Conservation (phyloP, 371 early-diverging fungal genomes). For the Mortierella sp. region DNA sequence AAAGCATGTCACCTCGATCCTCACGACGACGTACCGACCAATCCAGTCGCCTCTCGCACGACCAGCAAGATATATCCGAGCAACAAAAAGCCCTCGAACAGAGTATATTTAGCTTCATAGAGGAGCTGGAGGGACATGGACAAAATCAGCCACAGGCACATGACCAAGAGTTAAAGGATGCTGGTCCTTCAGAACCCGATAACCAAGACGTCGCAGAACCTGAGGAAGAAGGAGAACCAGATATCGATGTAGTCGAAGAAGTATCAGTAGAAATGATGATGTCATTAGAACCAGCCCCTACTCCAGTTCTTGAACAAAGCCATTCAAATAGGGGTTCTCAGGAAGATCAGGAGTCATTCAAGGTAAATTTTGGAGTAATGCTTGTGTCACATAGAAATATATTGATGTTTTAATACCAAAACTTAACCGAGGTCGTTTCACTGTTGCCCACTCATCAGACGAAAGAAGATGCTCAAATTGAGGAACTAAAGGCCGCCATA, state of each 20-base stretch:
- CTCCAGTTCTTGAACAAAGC: not conserved
- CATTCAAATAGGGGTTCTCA: not conserved
- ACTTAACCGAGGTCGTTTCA: not conserved
- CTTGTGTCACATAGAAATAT: not conserved
- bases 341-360: slow-evolving; percentile 12
- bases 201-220: not conserved
- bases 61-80: not conserved
- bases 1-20: not conserved
- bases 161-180: not conserved
- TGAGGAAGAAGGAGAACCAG: not conserved
- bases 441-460: slow-evolving; percentile 14
- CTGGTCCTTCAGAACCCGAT: not conserved
- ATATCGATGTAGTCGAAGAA: not conserved
- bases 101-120: not conserved
- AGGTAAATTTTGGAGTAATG: slow-evolving; percentile 6
- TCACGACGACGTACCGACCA: not conserved
- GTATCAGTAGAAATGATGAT: not conserved
- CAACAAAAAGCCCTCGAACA: not conserved
- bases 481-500: slow-evolving; percentile 39
- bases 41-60: not conserved
- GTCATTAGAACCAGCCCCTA: not conserved
- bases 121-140: not conserved
- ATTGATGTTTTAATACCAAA: not conserved
- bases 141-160: not conserved
- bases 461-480: slow-evolving; percentile 36